These are phyloP conservation scores for Linderina pennispora DNA, from an alignment of 192 early-diverging fungal species.

Conservation along the genomic window DNA sequence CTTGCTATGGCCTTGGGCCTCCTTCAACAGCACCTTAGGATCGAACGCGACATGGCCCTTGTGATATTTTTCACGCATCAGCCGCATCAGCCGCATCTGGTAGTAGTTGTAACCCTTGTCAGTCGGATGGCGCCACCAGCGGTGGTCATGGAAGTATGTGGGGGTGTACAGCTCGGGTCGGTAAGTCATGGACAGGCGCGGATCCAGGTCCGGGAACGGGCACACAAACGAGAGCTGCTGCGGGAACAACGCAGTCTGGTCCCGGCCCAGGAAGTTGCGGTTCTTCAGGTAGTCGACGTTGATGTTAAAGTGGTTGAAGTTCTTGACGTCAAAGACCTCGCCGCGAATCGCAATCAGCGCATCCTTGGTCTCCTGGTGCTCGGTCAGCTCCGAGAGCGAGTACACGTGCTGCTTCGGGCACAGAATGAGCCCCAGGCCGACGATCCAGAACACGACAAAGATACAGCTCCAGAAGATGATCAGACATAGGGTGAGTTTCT, in stretches of 20 bases:
- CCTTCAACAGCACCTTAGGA: slow-evolving; percentile 49
- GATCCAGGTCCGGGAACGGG: slow-evolving; percentile 50
- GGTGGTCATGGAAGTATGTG: slow-evolving; percentile 65
- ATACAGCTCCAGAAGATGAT: slow-evolving; percentile 74
- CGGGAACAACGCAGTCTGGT: slow-evolving; percentile 63
- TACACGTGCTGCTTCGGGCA: slow-evolving; percentile 73
- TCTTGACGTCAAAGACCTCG: slow-evolving; percentile 73
- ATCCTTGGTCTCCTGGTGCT: slow-evolving; percentile 49
- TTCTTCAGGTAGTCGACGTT: slow-evolving; percentile 42
- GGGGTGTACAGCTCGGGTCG: slow-evolving; percentile 52
- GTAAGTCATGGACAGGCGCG: slow-evolving; percentile 47
- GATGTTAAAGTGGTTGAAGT: slow-evolving; percentile 50
- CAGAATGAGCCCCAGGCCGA: slow-evolving; percentile 63
- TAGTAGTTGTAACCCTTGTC: slow-evolving; percentile 63
- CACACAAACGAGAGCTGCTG: slow-evolving; percentile 57
- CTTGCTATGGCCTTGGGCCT: slow-evolving; percentile 45
- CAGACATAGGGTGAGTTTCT: slow-evolving; percentile 89
- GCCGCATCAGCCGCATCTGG: slow-evolving; percentile 53
- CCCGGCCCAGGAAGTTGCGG: slow-evolving; percentile 57
- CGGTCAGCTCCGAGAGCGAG: slow-evolving; percentile 57
- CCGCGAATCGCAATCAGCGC: slow-evolving; percentile 70
- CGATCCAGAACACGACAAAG: slow-evolving; percentile 82
- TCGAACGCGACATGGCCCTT: slow-evolving; percentile 62
- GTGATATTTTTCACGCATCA: slow-evolving; percentile 55
- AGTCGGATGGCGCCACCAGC: slow-evolving; percentile 52